Evolutionary conservation across 2,329 filamentous ascomycete species (phyloP).

Genomic region (Colletotrichum sansevieriae): DNA sequence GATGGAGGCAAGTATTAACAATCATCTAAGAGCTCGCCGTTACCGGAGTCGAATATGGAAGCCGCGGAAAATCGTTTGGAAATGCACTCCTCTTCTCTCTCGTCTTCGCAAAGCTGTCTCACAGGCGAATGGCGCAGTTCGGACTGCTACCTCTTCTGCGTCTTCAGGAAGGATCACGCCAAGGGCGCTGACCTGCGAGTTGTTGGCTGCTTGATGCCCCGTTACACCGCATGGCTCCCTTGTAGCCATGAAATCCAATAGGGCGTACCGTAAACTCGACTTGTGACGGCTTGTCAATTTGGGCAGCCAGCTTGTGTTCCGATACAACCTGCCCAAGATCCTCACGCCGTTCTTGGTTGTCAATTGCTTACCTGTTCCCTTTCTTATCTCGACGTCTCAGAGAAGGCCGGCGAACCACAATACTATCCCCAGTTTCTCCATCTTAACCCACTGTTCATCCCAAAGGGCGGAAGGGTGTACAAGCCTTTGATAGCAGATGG

Average conservation of each 20-base stretch:
- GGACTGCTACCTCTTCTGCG: not conserved
- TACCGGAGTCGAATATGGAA: constrained; percentile 25
- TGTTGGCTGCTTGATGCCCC: not conserved
- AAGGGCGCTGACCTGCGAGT: not conserved
- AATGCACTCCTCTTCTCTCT: not conserved
- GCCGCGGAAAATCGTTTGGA: not conserved
- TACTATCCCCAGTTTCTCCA: constrained; percentile 6
- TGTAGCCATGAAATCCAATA: not conserved
- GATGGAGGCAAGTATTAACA: not conserved
- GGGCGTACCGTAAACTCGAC: not conserved
- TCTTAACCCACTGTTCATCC: not conserved
- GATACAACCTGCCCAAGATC: not conserved
- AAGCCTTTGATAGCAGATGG: not conserved
- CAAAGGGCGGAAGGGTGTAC: constrained; percentile 18
- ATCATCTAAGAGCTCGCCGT: constrained; percentile 21
- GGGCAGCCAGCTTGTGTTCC: not conserved
- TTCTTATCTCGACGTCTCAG: constrained; percentile 14
- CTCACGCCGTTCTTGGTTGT: not conserved
- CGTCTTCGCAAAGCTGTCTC: not conserved
- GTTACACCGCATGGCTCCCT: not conserved
- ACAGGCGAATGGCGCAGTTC: not conserved
- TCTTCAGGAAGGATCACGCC: not conserved
- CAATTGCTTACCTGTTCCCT: not conserved
- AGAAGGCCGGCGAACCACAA: constrained; percentile 8
- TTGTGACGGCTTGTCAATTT: not conserved